phyloP scores from a whole-genome alignment of 2,329 filamentous ascomycete species.

The Leptographium procerum region DNA sequence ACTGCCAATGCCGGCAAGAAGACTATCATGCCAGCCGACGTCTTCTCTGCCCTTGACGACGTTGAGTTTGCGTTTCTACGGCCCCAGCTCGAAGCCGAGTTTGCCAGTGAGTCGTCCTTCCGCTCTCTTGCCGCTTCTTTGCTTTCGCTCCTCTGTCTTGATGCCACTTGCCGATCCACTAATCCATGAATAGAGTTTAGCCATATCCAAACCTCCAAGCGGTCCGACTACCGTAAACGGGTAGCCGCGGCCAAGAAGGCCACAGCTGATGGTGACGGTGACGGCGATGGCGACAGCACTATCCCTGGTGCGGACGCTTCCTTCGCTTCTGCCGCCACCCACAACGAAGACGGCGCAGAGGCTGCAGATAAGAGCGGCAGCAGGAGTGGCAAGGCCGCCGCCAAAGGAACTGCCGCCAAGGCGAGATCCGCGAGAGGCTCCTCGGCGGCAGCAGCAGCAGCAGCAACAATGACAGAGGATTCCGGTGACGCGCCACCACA shows the following conservation, averaged over 20 bases:
- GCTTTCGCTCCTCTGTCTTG: not conserved
- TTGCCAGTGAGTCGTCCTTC: constrained; percentile 62
- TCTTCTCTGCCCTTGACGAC: constrained; percentile 66
- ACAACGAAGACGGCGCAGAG: constrained; percentile 7
- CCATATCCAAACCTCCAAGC: constrained; percentile 61
- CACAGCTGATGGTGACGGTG: constrained; percentile 15
- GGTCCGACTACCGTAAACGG: constrained; percentile 60
- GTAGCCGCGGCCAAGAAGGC: constrained; percentile 52
- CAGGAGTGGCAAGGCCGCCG: not conserved
- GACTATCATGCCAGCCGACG: constrained; percentile 64
- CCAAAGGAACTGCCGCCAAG: constrained; percentile 9
- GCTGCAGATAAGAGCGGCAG: constrained; percentile 1
- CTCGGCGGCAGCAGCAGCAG: not conserved
- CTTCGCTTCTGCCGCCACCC: not conserved
- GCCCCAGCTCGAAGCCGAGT: constrained; percentile 59
- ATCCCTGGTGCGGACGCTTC: not conserved
- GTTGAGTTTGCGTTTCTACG: constrained; percentile 66
- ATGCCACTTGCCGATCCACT: not conserved
- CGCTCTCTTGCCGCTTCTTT: not conserved
- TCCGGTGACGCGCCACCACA: constrained; percentile 15
- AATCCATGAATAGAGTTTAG: constrained; percentile 49
- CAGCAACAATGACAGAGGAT: too few species aligned
- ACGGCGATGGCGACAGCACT: constrained; percentile 9
- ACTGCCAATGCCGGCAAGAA: constrained; percentile 59
- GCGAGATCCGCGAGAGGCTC: not conserved